These are phyloP conservation scores for Aspergillus hortae DNA, from an alignment of 2,329 filamentous ascomycete genomes.

Conservation along the genomic window DNA sequence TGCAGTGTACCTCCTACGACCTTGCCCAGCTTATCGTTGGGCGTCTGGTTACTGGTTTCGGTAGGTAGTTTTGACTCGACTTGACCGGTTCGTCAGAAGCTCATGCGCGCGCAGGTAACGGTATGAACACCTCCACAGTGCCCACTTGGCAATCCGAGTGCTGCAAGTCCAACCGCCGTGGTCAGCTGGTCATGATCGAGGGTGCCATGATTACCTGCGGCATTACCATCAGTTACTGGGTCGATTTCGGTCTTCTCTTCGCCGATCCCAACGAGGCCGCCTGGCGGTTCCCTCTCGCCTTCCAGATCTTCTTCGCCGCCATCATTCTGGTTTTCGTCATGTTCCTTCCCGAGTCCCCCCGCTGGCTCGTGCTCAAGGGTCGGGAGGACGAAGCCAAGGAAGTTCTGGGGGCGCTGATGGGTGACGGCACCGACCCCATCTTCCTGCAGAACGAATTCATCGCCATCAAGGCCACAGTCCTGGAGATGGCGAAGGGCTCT, in stretches of 20 bases:
- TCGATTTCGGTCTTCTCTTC: conserved; percentile 52
- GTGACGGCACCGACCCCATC: conserved; percentile 45
- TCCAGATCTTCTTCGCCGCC: conserved; percentile 56
- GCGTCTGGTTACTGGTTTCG: conserved; percentile 51
- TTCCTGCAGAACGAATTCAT: conserved; percentile 47
- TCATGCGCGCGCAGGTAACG: conserved; percentile 30
- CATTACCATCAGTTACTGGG: conserved; percentile 50
- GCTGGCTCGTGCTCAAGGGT: conserved; percentile 57
- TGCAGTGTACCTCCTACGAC: conserved; percentile 47
- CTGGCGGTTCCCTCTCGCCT: conserved; percentile 56
- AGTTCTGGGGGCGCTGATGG: conserved; percentile 46
- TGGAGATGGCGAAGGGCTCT: conserved; percentile 48
- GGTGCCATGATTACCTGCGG: conserved; percentile 51
- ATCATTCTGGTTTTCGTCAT: conserved; percentile 49
- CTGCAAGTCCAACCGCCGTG: conserved; percentile 49
- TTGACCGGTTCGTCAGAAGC: not conserved
- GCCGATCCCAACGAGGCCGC: conserved; percentile 46
- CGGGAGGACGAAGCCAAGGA: conserved; percentile 50
- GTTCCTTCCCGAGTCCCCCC: conserved; percentile 55
- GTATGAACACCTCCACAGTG: conserved; percentile 51
- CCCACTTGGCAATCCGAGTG: conserved; percentile 53
- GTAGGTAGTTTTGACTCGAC: conserved; percentile 18
- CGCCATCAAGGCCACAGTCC: conserved; percentile 52
- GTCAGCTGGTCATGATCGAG: conserved; percentile 53
- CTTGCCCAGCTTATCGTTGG: conserved; percentile 51